These are phyloP conservation scores for Helminthosporium solani DNA, from an alignment of 2,329 filamentous ascomycete genomes.

Conservation along the genomic window DNA sequence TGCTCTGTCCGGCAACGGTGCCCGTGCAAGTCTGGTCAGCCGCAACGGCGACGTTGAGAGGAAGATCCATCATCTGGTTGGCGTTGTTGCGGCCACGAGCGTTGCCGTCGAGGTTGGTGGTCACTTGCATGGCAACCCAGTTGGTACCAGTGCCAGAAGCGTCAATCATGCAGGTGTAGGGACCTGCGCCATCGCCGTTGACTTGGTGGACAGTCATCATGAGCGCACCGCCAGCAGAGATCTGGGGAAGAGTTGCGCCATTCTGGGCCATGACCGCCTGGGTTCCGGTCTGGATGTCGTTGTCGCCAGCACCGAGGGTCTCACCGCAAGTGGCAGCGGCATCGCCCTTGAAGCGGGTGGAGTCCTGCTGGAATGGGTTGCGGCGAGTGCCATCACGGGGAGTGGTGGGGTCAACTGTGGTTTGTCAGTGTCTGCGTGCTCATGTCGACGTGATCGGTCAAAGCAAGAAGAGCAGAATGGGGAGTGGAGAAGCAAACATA, in stretches of 20 bases:
- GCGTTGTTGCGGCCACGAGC: constrained; percentile 49
- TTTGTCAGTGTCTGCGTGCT: constrained; percentile 3
- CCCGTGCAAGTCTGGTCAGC: constrained; percentile 59
- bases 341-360: constrained; percentile 61
- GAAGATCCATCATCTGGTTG: constrained; percentile 38
- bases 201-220: constrained; percentile 67
- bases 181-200: constrained; percentile 66
- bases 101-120: constrained; percentile 54
- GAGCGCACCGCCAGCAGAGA: constrained; percentile 58
- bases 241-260: constrained; percentile 59
- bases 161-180: constrained; percentile 66
- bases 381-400: constrained; percentile 63
- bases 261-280: constrained; percentile 59
- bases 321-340: constrained; percentile 57
- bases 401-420: constrained; percentile 53
- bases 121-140: constrained; percentile 58
- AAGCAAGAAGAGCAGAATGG: background rate
- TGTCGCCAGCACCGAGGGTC: constrained; percentile 58
- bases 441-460: background rate
- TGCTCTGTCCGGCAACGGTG: constrained; percentile 58
- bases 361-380: constrained; percentile 64
- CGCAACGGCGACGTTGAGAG: constrained; percentile 61
- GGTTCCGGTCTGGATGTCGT: constrained; percentile 59
- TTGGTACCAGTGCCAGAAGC: constrained; percentile 57
- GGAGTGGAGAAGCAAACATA: constrained; percentile 17